Conservation (phyloP, 768 basidiomycete species). For the Trametes elegans region DNA sequence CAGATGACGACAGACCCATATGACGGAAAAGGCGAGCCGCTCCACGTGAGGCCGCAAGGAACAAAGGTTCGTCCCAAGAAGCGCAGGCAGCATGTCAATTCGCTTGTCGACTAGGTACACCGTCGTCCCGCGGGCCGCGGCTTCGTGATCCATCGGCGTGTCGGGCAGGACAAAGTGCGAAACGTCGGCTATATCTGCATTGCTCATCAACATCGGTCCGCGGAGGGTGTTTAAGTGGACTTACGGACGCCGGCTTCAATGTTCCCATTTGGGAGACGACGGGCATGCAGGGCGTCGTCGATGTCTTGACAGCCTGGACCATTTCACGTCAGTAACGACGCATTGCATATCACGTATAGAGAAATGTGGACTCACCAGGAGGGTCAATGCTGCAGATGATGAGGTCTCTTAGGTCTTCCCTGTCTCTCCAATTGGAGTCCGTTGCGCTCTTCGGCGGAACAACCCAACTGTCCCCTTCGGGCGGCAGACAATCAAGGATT, state of each 20-base stretch:
- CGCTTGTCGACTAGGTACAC: constrained; percentile 98
- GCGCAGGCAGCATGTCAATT: constrained; percentile 94
- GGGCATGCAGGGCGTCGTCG: constrained; percentile 94
- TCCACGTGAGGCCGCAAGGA: constrained; percentile 91
- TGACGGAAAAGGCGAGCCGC: constrained; percentile 89
- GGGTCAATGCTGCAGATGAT: constrained; percentile 97
- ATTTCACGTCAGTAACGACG: constrained; percentile 2
- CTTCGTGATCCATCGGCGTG: constrained; percentile 95
- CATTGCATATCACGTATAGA: neutral
- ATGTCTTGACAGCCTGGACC: constrained; percentile 90
- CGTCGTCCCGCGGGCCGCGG: constrained; percentile 93
- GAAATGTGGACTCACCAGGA: constrained; percentile 57
- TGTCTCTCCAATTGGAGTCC: constrained; percentile 67
- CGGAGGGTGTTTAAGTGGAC: constrained; percentile 35
- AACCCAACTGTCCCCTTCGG: constrained; percentile 88
- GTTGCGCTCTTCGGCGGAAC: constrained; percentile 72
- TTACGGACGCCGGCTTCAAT: constrained; percentile 97
- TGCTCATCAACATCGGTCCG: neutral
- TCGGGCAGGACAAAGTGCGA: constrained; percentile 93
- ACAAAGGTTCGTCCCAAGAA: constrained; percentile 95
- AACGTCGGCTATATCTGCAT: constrained; percentile 93
- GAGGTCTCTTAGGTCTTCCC: constrained; percentile 84
- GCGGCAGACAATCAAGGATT: constrained; percentile 86
- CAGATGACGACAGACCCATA: constrained; percentile 66
- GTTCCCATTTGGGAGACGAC: constrained; percentile 84